Base-by-base conservation (phyloP, 1,139 yeast genomes). In the Geotrichum histeridarum region DNA sequence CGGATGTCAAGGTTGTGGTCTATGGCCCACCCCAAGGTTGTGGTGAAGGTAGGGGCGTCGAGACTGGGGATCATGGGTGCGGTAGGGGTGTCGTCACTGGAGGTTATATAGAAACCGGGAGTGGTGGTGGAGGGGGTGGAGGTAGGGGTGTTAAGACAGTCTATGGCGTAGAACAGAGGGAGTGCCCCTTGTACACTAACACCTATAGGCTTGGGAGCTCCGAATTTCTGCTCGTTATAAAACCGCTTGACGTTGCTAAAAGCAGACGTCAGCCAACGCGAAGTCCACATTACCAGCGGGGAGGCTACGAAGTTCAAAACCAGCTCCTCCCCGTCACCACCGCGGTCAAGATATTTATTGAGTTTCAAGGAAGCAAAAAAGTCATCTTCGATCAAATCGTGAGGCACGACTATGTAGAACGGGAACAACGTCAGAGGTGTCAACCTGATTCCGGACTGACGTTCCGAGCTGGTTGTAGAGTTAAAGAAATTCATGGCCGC, bases 171-270 rank as follows among this genome's bases (percentile, higher is more conserved):
- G 60, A 66, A 69, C n/a, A 69, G 65, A 1, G 77, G 72, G 39
- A 73, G 63, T 3, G 77, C 77, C 58, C 74, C 77, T 54, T 73
- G 77, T 59, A 73, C 60, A 35, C 68, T 63, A 44, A 70, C 50
- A 6, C 46, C 38, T 14, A 57, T 50, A 2, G 56, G 54, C 11
- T 43, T 35, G n/a, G n/a, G n/a, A n/a, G n/a, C n/a, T n/a, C n/a
- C n/a, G 9, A 44, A 48, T 52, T 17, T 57, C 60, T 4, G 60
- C 62, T 12, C 64, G 44, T 64, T 64, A 18, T 55, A 50, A 1
- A 56, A 46, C 33, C 67, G 59, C 9, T 56, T 52, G 59, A 64
- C 62, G 44, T 64, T 64, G n/a, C 62, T 63, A 51, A 71, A 70
- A n/a, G 73, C 62, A 22, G 64, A 53, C n/a, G 57, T 57, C 42